Evolutionary conservation across 768 basidiomycete genomes (phyloP), one percentile per base, ranked within the genome.

Genomic region (Trametes maxima): DNA sequence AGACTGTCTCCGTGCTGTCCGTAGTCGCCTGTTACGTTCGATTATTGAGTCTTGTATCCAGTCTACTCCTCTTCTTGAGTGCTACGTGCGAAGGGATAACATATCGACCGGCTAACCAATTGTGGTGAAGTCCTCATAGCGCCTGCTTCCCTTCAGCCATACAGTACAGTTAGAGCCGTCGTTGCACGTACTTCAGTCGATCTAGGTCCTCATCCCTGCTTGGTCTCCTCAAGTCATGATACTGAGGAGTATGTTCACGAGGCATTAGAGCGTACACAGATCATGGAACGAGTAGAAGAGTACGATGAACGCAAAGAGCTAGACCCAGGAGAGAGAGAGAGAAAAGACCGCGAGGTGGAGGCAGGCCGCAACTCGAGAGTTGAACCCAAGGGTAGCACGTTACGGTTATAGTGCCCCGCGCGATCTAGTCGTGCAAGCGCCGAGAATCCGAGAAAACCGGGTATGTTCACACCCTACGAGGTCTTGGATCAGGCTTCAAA

Each of bases 21-120:
- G 82, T 67, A 90, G 78, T 22, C 93, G 87, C 67, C 91, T 79
- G 64, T 89, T 90, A 25, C 94, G 83, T 71, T 98, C 96, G 35
- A 92, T 82, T 44, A 95, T 85, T 2, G 94, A 92, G 76, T 98
- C 96, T 69, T 97, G 92, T 49, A 98, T 91, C 96, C 96, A 98
- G 73, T 98, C 96, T 97, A 67, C 37, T 13, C 22, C 37, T 37
- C 6, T 33, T 64, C 62, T 67, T 52, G 22, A 64, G 55, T 48
- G 47, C 28, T 63, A 42, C 54, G 57, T 36, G n/a, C n/a, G 33
- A 8, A 19, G 53, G 50, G 37, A n/a, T 54, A 25, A 5, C 46
- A 59, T 25, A 22, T 49, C 12, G 40, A 22, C 52, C 10, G 13
- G 49, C 64, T 55, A 25, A 93, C 94, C 94, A 76, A 97, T 95